These are phyloP conservation scores for Aspergillus brasiliensis DNA, from an alignment of 2,329 filamentous ascomycete species.

Conservation along the genomic window DNA sequence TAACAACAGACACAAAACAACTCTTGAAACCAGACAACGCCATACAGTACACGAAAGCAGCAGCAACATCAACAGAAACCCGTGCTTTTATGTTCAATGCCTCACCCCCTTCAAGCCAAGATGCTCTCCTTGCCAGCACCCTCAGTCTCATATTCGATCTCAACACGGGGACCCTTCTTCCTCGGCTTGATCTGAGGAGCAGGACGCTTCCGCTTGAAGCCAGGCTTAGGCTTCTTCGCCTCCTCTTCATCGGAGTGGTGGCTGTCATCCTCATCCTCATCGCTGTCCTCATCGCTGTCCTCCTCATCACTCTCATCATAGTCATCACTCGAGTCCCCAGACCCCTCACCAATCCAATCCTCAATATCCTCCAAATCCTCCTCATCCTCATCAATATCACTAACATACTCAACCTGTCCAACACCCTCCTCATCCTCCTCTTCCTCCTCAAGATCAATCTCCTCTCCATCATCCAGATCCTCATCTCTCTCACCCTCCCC, in stretches of 20 bases:
- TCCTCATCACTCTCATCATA: constrained; percentile 58
- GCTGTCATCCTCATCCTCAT: constrained; percentile 46
- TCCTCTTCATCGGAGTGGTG: constrained; percentile 52
- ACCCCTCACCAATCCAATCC: constrained; percentile 84
- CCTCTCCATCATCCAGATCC: constrained; percentile 84
- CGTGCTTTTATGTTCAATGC: constrained; percentile 15
- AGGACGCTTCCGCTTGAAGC: constrained; percentile 60
- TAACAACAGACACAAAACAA: constrained; percentile 14
- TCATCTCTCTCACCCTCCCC: constrained; percentile 81
- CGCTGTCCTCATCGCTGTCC: constrained; percentile 58
- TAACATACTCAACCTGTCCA: constrained; percentile 87
- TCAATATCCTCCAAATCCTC: constrained; percentile 90
- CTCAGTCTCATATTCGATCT: constrained; percentile 80
- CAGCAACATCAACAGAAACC: constrained; percentile 3
- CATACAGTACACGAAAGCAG: constrained; percentile 29
- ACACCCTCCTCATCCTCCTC: constrained; percentile 72
- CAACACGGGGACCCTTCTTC: constrained; percentile 66
- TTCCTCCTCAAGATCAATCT: constrained; percentile 72
- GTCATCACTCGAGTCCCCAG: constrained; percentile 53
- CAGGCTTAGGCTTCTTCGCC: constrained; percentile 45
- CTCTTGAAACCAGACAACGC: constrained; percentile 33
- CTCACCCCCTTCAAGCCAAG: constrained; percentile 33
- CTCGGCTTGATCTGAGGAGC: constrained; percentile 56
- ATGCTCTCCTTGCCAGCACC: constrained; percentile 57
- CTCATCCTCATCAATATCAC: constrained; percentile 79